Evolutionary conservation across 345 rosid species (phyloP).

Genomic region (Pugionium cornutum): DNA sequence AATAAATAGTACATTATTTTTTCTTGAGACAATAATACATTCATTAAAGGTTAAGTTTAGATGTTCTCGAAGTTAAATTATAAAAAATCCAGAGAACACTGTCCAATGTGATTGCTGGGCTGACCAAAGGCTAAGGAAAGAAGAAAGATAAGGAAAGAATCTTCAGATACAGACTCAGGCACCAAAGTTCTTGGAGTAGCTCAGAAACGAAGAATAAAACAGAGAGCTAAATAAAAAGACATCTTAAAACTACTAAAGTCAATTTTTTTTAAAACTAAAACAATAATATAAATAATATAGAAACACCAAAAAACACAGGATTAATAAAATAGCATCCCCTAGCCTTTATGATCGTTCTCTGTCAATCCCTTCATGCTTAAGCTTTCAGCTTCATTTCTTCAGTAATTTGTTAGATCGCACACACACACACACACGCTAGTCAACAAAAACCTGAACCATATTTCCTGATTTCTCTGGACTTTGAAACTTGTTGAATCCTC

Average conservation of each 20-base stretch:
- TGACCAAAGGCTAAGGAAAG: constrained; percentile 30
- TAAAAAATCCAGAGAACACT: not conserved
- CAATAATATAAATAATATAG: constrained; percentile 14
- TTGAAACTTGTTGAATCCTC: constrained; percentile 31
- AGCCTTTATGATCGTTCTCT: constrained; percentile 28
- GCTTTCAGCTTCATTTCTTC: constrained; percentile 37
- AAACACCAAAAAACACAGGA: constrained; percentile 36
- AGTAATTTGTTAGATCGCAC: constrained; percentile 29
- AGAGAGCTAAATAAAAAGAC: constrained; percentile 30
- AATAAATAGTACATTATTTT: too few relatives aligned
- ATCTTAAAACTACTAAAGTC: constrained; percentile 31
- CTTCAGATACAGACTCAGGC: constrained; percentile 39
- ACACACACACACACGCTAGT: constrained; percentile 24
- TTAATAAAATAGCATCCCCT: constrained; percentile 27
- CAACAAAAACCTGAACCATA: not conserved
- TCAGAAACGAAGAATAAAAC: constrained; percentile 17
- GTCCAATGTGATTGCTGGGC: constrained; percentile 17
- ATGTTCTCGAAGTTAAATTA: not conserved
- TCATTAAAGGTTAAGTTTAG: not conserved
- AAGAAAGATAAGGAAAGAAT: constrained; percentile 19
- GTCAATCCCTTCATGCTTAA: constrained; percentile 22
- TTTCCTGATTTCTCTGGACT: constrained; percentile 33
- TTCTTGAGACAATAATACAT: not conserved
- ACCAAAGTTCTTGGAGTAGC: constrained; percentile 38
- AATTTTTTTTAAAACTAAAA: constrained; percentile 20